These are phyloP conservation scores for Tricharina praecox DNA, from an alignment of 495 filamentous ascomycete species.

Conservation along the genomic window DNA sequence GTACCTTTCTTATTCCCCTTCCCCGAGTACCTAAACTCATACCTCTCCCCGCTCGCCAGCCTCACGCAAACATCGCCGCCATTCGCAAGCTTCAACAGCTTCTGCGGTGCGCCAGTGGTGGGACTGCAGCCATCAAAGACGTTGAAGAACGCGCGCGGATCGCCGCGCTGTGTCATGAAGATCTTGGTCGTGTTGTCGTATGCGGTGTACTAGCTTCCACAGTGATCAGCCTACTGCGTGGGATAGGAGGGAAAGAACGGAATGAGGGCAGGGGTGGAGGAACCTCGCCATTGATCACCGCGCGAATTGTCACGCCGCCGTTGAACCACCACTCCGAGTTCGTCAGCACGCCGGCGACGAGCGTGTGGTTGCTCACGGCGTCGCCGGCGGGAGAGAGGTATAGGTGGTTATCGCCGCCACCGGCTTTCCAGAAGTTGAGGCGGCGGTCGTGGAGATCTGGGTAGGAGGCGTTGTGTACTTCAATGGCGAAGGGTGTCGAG, in stretches of 20 bases:
- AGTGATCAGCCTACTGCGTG: too few relatives aligned
- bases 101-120: slow-evolving; percentile 32
- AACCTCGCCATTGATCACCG: slow-evolving; percentile 61
- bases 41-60: slow-evolving; percentile 16
- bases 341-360: slow-evolving; percentile 33
- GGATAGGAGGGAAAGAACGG: background rate
- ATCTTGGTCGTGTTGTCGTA: slow-evolving; percentile 40
- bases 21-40: slow-evolving; percentile 19
- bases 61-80: slow-evolving; percentile 24
- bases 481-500: slow-evolving; percentile 30
- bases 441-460: slow-evolving; percentile 35
- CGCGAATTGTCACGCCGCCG: slow-evolving; percentile 31
- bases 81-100: slow-evolving; percentile 16
- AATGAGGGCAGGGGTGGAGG: background rate
- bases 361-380: slow-evolving; percentile 31
- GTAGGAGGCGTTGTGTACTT: slow-evolving; percentile 35
- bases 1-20: slow-evolving; percentile 3
- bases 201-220: slow-evolving; percentile 31
- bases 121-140: slow-evolving; percentile 36
- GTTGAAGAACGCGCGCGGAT: slow-evolving; percentile 34
- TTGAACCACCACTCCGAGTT: slow-evolving; percentile 16
- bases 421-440: slow-evolving; percentile 35
- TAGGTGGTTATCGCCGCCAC: slow-evolving; percentile 34
- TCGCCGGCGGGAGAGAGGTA: slow-evolving; percentile 33
- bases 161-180: slow-evolving; percentile 37